Base-by-base conservation (phyloP, 192 early-diverging fungal species). In the Dissophora ornata region DNA sequence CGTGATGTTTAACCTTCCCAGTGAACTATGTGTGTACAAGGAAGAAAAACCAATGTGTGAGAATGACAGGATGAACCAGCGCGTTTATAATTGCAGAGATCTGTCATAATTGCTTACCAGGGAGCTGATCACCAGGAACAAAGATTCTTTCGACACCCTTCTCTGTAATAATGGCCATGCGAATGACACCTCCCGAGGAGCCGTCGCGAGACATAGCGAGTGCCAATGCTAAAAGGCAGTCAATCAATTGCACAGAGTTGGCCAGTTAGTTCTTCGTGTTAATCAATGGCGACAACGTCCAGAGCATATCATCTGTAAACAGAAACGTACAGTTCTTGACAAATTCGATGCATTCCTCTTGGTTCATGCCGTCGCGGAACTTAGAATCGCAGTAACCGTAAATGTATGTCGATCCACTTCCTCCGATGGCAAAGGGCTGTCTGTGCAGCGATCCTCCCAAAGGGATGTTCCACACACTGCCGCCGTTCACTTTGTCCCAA, bases 341-440 rank as follows among this genome's bases (percentile, higher is more conserved):
- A 90, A 99, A 98, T 41, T 91, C 82, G 45, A 98, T 83, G 54
- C 90, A 89, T 79, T 99, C 92, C 25, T 98, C 94, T 67, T 83
- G 80, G 32, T 77, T 90, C 96, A 99, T 97, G 54, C 83, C 83
- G 8, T 92, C 89, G 29, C 82, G 85, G 71, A 86, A 99, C 21
- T 78, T 61, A 52, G 95, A 84, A 85, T 99, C 98, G 77, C 97
- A 98, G 80, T 95, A 99, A 49, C 98, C 98, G 71, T 98, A 99
- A 68, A 99, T 97, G 79, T 94, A 99, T 12, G 92, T 90, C 12
- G 96, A 97, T 26, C 98, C 98, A 68, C 91, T 94, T 34, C 98
- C 98, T 52, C 94, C 96, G 68, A 98, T 93, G 6, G 96, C 87
- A 88, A 94, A 98, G n/a, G 93, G 90, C 59, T 92, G 88, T 71